A percentile compares a stretch with the other conserved stretches of the same genome.
Evolutionary conservation across 73 alveolate species (phyloP).

Genomic region (Paramecium sonneborni): DNA sequence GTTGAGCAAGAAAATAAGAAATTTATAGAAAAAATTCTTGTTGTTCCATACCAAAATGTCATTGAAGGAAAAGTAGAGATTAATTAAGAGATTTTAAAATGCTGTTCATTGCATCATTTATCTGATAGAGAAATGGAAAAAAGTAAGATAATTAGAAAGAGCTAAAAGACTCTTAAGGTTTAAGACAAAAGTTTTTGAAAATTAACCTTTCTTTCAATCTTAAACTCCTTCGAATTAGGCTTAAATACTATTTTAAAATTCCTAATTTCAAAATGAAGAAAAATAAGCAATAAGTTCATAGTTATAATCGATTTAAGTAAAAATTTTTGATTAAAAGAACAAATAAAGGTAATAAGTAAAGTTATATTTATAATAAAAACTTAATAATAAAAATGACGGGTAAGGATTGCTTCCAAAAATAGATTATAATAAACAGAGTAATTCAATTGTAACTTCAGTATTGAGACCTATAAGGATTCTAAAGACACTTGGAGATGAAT

Average conservation of each 20-base stretch:
- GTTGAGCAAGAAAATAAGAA: neutral
- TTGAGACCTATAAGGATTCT: neutral
- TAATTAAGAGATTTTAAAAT: neutral
- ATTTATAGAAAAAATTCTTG: neutral
- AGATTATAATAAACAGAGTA: too few relatives aligned
- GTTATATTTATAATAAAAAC: neutral
- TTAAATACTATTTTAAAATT: too few relatives aligned
- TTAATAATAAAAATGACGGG: too few relatives aligned
- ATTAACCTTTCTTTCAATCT: neutral
- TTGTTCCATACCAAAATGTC: neutral
- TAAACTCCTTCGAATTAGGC: too few relatives aligned
- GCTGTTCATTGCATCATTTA: neutral
- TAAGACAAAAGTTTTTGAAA: neutral
- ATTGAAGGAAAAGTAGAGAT: neutral
- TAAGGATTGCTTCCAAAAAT: neutral
- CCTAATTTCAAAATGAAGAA: too few relatives aligned
- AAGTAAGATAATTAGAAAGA: neutral
- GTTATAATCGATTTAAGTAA: neutral
- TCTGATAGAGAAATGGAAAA: neutral
- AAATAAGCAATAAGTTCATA: too few relatives aligned
- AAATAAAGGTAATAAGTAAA: neutral
- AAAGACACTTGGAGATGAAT: neutral
- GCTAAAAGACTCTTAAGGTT: neutral
- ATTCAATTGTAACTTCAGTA: neutral
- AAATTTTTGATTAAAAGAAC: neutral